Conservation (phyloP, 371 early-diverging fungal genomes). For the Mycotypha africana region DNA sequence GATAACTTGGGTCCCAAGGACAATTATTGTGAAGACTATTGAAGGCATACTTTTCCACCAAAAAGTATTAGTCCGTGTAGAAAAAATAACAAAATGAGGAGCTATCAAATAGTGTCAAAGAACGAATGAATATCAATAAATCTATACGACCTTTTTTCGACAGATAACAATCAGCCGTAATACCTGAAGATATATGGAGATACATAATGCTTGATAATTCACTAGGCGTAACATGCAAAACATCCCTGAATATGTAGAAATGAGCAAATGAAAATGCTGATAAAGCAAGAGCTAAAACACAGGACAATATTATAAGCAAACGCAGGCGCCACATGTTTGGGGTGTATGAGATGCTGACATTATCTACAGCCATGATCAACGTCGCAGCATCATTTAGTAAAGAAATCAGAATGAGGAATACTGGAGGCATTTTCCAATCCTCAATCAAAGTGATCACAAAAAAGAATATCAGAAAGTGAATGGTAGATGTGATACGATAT, state of each 20-base stretch:
- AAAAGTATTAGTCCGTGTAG: constrained; percentile 81
- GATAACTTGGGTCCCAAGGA: constrained; percentile 88
- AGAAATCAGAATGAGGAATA: constrained; percentile 82
- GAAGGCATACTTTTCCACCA: constrained; percentile 89
- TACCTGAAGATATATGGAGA: constrained; percentile 82
- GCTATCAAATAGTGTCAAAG: constrained; percentile 58
- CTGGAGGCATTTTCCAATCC: constrained; percentile 79
- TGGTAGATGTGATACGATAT: constrained; percentile 88
- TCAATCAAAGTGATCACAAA: constrained; percentile 79
- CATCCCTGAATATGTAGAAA: constrained; percentile 70
- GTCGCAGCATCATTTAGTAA: constrained; percentile 89
- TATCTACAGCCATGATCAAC: constrained; percentile 88
- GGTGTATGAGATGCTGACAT: constrained; percentile 70
- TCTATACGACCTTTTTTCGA: neutral
- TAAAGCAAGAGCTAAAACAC: constrained; percentile 66
- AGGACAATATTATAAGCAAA: constrained; percentile 76
- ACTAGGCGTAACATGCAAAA: constrained; percentile 34
- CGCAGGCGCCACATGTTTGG: constrained; percentile 91
- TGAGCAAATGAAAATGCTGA: constrained; percentile 77
- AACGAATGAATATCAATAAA: neutral
- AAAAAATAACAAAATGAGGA: constrained; percentile 96
- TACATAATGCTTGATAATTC: constrained; percentile 81
- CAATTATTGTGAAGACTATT: constrained; percentile 69
- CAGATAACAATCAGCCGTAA: constrained; percentile 7
- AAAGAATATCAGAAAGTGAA: constrained; percentile 91